phyloP scores from a whole-genome alignment of 2,329 filamentous ascomycete genomes.

The Malbranchea cinnamomea region DNA sequence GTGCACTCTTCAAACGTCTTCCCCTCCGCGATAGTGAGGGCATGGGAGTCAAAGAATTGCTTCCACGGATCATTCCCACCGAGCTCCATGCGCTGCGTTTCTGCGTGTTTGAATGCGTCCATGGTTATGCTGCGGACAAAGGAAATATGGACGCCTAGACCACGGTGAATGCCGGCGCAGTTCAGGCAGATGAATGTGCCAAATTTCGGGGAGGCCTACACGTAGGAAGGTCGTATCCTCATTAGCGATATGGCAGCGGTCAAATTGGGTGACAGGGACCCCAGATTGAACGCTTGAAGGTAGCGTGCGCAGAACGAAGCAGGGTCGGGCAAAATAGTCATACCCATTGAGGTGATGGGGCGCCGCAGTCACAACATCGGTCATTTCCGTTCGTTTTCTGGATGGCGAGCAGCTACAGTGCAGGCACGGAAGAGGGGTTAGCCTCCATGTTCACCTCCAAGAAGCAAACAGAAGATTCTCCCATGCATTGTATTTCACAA shows the following conservation, averaged over 20 bases:
- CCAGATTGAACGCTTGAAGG: not conserved
- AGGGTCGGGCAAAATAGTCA: conserved; percentile 16
- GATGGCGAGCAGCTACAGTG: conserved; percentile 62
- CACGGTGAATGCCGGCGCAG: conserved; percentile 87
- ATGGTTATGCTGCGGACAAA: conserved; percentile 96
- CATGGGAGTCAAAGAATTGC: conserved; percentile 65
- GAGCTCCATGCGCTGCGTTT: conserved; percentile 85
- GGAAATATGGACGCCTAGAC: conserved; percentile 92
- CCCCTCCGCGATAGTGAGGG: conserved; percentile 50
- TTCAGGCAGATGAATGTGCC: conserved; percentile 97
- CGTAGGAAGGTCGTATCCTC: not conserved
- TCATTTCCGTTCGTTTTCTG: conserved; percentile 85
- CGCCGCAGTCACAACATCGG: conserved; percentile 85
- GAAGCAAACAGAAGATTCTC: not conserved
- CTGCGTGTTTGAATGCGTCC: conserved; percentile 90
- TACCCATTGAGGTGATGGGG: conserved; percentile 95
- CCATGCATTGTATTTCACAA: too few species aligned
- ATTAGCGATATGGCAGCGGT: conserved; percentile 2
- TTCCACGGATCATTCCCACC: conserved; percentile 85
- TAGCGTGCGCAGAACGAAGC: conserved; percentile 4
- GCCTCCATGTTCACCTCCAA: too few species aligned
- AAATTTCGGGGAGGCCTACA: conserved; percentile 72
- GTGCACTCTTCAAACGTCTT: conserved; percentile 72
- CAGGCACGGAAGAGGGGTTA: not conserved
- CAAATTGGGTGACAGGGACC: not conserved